Conservation (phyloP, 108 stramenopile genomes). For the Schizochytrium sp. region DNA sequence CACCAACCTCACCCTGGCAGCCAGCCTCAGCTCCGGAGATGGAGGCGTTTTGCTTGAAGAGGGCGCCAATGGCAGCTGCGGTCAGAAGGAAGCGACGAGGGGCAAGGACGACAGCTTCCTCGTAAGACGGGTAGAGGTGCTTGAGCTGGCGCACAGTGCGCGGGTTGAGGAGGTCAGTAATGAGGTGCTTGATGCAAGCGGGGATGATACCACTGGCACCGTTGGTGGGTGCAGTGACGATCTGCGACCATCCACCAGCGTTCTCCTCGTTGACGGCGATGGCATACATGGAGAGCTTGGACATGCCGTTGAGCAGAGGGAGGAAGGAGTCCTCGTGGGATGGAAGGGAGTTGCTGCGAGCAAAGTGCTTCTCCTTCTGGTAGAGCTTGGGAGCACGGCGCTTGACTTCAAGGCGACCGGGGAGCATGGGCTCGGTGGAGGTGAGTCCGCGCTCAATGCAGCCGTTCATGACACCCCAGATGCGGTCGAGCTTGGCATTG, state of each 20-base stretch:
- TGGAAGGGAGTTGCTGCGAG: slow-evolving; percentile 41
- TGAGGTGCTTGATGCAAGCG: slow-evolving; percentile 54
- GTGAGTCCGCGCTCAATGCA: slow-evolving; percentile 50
- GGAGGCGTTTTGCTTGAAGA: slow-evolving; percentile 39
- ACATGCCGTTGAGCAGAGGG: slow-evolving; percentile 57
- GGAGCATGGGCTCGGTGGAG: neutral
- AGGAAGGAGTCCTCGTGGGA: neutral
- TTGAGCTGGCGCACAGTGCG: slow-evolving; percentile 21
- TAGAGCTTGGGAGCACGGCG: slow-evolving; percentile 57
- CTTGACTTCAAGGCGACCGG: slow-evolving; percentile 56
- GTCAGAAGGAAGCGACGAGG: slow-evolving; percentile 56
- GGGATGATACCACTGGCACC: slow-evolving; percentile 53
- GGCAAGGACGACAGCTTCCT: slow-evolving; percentile 42
- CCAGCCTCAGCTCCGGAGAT: slow-evolving; percentile 58
- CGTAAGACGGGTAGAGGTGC: slow-evolving; percentile 34
- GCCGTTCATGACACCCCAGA: slow-evolving; percentile 54
- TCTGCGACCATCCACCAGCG: slow-evolving; percentile 56
- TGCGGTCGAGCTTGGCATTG: slow-evolving; percentile 39
- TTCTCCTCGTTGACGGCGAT: slow-evolving; percentile 59
- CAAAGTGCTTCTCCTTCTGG: slow-evolving; percentile 45
- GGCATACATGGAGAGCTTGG: slow-evolving; percentile 58
- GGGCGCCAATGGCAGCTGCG: slow-evolving; percentile 50
- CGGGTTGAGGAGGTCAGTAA: slow-evolving; percentile 40
- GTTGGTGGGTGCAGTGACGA: slow-evolving; percentile 55
- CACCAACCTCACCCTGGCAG: slow-evolving; percentile 50